Conservation (phyloP, 768 basidiomycete species). For the Hypholoma sublateritium region DNA sequence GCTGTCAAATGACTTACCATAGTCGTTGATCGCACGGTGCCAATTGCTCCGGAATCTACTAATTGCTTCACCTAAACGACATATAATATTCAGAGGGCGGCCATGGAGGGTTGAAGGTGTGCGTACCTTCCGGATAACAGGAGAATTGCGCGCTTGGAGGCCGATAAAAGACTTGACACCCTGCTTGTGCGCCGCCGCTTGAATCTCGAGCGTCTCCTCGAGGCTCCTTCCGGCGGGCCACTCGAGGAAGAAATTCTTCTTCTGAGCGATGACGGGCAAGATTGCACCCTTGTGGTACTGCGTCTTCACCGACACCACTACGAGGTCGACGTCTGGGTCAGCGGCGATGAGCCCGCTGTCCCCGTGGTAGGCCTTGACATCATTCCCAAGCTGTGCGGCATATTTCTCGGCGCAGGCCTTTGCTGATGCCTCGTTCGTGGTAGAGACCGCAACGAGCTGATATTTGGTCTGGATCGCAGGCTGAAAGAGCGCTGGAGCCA, state of each 20-base stretch:
- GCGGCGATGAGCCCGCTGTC: conserved; percentile 25
- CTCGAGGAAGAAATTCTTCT: conserved; percentile 40
- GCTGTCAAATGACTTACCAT: neutral
- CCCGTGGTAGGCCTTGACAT: conserved; percentile 35
- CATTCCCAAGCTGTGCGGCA: conserved; percentile 19
- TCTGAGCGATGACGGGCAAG: conserved; percentile 33
- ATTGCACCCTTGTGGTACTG: conserved; percentile 27
- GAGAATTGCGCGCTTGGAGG: conserved; percentile 30
- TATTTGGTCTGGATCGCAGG: conserved; percentile 22
- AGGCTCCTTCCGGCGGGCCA: conserved; percentile 36
- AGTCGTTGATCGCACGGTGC: neutral
- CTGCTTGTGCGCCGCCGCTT: conserved; percentile 27
- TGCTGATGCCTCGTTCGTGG: conserved; percentile 29
- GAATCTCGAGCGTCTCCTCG: conserved; percentile 32
- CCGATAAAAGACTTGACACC: conserved; percentile 34
- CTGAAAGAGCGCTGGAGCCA: conserved; percentile 24
- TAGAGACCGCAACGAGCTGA: conserved; percentile 34
- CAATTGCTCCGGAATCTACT: conserved; percentile 2
- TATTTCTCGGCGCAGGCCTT: conserved; percentile 30
- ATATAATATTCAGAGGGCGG: neutral
- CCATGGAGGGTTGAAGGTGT: neutral
- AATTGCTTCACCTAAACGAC: conserved; percentile 29
- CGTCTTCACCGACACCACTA: conserved; percentile 34
- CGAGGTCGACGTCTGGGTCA: conserved; percentile 37
- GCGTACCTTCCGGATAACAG: conserved; percentile 28